Evolutionary conservation across 306 rosid species (phyloP).

Genomic region (Quercus bicolor): DNA sequence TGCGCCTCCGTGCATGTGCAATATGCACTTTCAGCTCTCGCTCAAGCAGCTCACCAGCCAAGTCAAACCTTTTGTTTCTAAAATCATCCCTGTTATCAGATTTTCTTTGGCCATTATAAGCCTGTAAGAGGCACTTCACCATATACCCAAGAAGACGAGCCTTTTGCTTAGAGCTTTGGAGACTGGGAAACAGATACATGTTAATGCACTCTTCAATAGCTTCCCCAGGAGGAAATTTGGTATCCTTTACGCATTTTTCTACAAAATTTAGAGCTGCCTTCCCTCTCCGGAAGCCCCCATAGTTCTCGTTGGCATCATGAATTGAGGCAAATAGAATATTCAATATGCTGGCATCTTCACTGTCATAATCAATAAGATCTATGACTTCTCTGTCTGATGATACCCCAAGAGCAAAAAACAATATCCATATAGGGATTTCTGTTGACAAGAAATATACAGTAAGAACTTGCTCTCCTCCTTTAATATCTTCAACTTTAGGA

Average conservation of each 20-base stretch:
- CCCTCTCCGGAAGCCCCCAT: constrained; percentile 46
- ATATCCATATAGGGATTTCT: constrained; percentile 79
- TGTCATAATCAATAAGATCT: constrained; percentile 58
- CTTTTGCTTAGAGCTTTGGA: constrained; percentile 56
- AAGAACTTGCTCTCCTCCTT: constrained; percentile 65
- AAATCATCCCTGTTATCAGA: constrained; percentile 87
- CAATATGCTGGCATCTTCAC: constrained; percentile 48
- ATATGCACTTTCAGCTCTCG: constrained; percentile 83
- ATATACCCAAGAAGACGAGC: constrained; percentile 84
- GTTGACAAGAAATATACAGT: constrained; percentile 66
- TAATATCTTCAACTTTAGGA: constrained; percentile 49
- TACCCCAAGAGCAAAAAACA: constrained; percentile 82
- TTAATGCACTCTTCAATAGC: constrained; percentile 62
- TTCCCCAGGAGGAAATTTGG: constrained; percentile 74
- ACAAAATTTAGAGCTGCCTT: constrained; percentile 38
- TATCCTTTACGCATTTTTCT: constrained; percentile 43
- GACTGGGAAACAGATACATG: constrained; percentile 56
- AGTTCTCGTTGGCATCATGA: constrained; percentile 55
- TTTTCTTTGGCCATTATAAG: constrained; percentile 65
- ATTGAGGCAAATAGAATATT: constrained; percentile 77
- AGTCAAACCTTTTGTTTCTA: constrained; percentile 85
- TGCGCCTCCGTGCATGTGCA: constrained; percentile 73
- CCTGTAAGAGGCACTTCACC: constrained; percentile 86
- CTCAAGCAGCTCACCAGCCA: constrained; percentile 83
- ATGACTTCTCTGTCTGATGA: constrained; percentile 74